Conservation (phyloP, 1,284 basidiomycete species). For the Apiotrichum gracile region DNA sequence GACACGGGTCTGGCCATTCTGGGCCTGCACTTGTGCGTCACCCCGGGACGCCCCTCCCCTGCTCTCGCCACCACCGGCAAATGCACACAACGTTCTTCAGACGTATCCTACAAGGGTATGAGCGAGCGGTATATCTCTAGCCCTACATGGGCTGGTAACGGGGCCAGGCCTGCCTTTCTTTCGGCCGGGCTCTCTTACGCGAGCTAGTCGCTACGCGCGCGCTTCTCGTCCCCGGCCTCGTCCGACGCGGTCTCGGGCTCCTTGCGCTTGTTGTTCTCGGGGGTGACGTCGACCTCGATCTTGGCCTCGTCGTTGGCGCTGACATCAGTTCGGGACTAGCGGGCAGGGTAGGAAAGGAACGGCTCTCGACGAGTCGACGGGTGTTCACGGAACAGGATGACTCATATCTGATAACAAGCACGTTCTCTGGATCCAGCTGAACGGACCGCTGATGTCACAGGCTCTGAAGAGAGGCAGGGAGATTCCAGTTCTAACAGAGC, state of each 20-base stretch:
- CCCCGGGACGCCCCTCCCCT: too few relatives aligned
- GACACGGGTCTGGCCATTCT: too few relatives aligned
- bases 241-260: slow-evolving; percentile 14
- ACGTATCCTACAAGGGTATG: neutral
- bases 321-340: neutral
- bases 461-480: too few relatives aligned
- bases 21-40: too few relatives aligned
- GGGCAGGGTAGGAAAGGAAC: neutral
- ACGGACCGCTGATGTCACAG: too few relatives aligned
- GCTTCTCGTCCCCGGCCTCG: slow-evolving; percentile 18
- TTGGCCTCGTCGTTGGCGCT: neutral
- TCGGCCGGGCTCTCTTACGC: neutral
- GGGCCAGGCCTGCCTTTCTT: too few relatives aligned
- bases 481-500: too few relatives aligned
- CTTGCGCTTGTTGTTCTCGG: slow-evolving; percentile 12
- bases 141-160: too few relatives aligned
- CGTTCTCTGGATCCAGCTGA: too few relatives aligned
- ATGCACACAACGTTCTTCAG: neutral
- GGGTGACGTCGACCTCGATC: slow-evolving; percentile 7
- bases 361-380: neutral
- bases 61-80: neutral
- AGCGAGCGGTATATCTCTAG: neutral
- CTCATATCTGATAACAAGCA: neutral
- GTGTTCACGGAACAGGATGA: neutral
- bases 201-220: neutral